Conservation (phyloP, 345 rosid species). For the Citrus sinensis region DNA sequence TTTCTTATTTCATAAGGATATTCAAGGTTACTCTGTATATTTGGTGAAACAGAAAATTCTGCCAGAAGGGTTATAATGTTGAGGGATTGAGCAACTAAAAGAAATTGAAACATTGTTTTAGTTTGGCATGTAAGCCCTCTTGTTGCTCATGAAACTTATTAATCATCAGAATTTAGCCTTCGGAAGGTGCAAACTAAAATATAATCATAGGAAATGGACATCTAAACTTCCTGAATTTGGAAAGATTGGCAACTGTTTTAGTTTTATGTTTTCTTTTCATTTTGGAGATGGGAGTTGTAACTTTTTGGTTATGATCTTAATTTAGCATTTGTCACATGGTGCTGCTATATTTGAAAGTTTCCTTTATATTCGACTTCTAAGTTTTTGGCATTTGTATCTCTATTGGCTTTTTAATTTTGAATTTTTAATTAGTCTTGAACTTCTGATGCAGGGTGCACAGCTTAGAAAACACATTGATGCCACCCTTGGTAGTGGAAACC, state of each 20-base stretch:
- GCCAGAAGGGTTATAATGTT: background rate
- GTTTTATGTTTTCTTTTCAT: background rate
- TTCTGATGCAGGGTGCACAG: conserved; percentile 81
- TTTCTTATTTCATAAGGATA: background rate
- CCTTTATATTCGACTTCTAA: background rate
- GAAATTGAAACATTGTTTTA: background rate
- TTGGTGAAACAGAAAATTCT: background rate
- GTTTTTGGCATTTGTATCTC: background rate
- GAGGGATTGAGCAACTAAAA: background rate
- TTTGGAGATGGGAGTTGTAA: background rate
- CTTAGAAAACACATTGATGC: conserved; percentile 98
- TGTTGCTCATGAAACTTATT: background rate
- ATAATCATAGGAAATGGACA: background rate
- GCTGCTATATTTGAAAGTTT: conserved; percentile 2
- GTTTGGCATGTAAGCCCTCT: background rate
- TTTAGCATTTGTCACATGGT: background rate
- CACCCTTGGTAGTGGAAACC: conserved; percentile 93
- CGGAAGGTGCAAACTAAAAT: background rate
- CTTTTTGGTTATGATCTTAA: background rate
- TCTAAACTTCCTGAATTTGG: background rate
- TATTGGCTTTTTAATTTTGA: background rate
- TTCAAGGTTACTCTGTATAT: background rate
- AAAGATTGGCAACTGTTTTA: background rate
- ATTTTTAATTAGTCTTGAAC: conserved; percentile 15
- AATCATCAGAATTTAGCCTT: background rate